Evolutionary conservation across 2,329 filamentous ascomycete genomes (phyloP), one percentile per base, ranked within the genome.

Genomic region (Paecilomyces sp.): DNA sequence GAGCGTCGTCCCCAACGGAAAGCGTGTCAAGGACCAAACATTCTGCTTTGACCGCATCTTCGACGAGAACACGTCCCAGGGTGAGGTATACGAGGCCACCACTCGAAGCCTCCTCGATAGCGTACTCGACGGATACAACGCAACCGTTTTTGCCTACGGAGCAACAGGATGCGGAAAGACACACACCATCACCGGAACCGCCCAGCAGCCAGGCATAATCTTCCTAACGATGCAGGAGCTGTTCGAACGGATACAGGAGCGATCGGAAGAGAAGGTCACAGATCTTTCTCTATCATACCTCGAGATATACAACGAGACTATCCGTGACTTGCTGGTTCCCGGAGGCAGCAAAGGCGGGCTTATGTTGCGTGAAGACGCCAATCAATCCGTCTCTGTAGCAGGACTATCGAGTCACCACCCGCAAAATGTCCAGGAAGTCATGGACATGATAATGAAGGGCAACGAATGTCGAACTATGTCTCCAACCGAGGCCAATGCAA

Each of bases 291-390:
- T 99, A 15, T 97, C 92, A 0, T 99, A 97, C 70, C 83, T 99
- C 41, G 94, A 99, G 73, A 99, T 99, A 64, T 99, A 99, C 82
- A 99, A 99, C 73, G 94, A 99, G 79, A 97, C 92, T 0, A 99
- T 99, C 68, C 90, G 94, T 57, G 94, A 99, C 77, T 79, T 99
- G 69, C 82, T 99, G 52, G 88, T 94, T n/a, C 89, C 91, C 0
- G 88, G 88, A 25, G 90, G 88, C 41, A 90, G 87, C 76, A 94
- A 92, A 77, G 84, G 87, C 65, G 89, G 91, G 2, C 77, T 99
- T 64, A 96, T 94, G 88, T 83, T 99, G 50, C 88, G 94, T 55
- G 94, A 99, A 76, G 94, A 99, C 78, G 89, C 90, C 60, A 92
- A 97, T 69, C 91, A 96, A 73, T 86, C 90, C 11, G 94, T 99